These are phyloP conservation scores for Aegilops umbellulata DNA, from an alignment of 176 grass and related monocot genomes.

Conservation along the genomic window DNA sequence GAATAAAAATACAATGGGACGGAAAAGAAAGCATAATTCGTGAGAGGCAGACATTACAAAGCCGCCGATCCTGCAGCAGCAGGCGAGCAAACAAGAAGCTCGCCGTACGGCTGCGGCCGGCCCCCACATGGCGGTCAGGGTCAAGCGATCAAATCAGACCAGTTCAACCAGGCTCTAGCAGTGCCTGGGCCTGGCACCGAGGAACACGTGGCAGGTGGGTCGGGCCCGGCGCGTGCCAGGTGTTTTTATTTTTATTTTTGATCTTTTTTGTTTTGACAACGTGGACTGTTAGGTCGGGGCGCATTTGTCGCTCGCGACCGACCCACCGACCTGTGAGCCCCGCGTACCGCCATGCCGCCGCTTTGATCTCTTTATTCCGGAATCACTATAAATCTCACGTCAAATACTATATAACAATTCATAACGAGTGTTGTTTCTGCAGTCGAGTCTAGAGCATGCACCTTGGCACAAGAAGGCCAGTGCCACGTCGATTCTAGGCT, in stretches of 20 bases:
- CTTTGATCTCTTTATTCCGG: too few species aligned
- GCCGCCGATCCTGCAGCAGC: neutral
- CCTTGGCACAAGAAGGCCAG: too few species aligned
- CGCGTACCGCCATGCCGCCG: neutral
- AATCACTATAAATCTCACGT: too few species aligned
- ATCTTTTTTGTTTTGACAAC: neutral
- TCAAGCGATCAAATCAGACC: conserved; percentile 3
- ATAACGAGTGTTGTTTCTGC: too few species aligned
- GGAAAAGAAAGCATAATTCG: neutral
- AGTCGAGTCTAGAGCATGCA: too few species aligned
- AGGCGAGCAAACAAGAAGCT: neutral
- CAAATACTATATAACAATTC: too few species aligned
- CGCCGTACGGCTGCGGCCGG: neutral
- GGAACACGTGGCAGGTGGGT: neutral
- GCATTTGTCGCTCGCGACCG: neutral
- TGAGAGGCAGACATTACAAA: neutral
- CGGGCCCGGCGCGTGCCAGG: neutral
- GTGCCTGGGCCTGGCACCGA: neutral
- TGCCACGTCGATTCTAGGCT: too few species aligned
- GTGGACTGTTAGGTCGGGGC: neutral
- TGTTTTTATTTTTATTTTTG: too few species aligned
- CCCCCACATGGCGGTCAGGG: neutral
- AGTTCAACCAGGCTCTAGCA: neutral
- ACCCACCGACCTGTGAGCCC: neutral
- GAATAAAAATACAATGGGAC: neutral